A percentile compares a stretch with the other conserved stretches of the same genome.
phyloP scores from a whole-genome alignment of 768 basidiomycete species.

The Russula sp. region DNA sequence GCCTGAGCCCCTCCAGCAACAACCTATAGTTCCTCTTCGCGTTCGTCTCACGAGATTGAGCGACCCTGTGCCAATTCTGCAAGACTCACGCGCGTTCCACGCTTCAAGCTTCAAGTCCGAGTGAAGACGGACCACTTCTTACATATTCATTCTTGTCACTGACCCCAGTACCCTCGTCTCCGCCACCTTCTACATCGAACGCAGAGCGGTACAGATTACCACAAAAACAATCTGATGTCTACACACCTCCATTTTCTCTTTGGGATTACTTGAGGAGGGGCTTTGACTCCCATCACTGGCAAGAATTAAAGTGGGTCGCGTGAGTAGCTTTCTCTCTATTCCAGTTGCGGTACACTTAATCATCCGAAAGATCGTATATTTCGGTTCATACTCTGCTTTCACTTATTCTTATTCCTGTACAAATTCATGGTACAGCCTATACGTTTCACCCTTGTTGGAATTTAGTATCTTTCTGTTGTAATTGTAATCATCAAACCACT shows the following conservation, averaged over 20 bases:
- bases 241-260: conserved; percentile 63
- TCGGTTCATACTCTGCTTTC: conserved; percentile 89
- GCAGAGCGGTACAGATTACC: conserved; percentile 18
- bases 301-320: conserved; percentile 92
- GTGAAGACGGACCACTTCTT: conserved; percentile 42
- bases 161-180: conserved; percentile 51
- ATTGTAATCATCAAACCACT: too few relatives aligned
- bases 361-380: conserved; percentile 73
- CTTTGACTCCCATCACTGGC: conserved; percentile 90
- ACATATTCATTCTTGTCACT: conserved; percentile 77
- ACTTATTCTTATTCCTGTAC: conserved; percentile 96
- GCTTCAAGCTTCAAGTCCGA: conserved; percentile 13
- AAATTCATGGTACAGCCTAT: conserved; percentile 98
- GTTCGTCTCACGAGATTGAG: conserved; percentile 19
- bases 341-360: conserved; percentile 58
- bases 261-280: conserved; percentile 90
- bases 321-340: conserved; percentile 92
- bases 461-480: too few relatives aligned
- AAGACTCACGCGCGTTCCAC: conserved; percentile 19
- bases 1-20: background rate
- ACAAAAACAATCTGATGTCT: conserved; percentile 28
- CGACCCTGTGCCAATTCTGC: conserved; percentile 12
- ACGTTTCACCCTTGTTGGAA: conserved; percentile 70
- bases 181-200: conserved; percentile 22
- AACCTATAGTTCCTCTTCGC: conserved; percentile 14